Percentiles rank a stretch among this genome's conserved stretches.
Evolutionary conservation across 2,329 filamentous ascomycete species (phyloP).

Genomic region (Periconia sp.): DNA sequence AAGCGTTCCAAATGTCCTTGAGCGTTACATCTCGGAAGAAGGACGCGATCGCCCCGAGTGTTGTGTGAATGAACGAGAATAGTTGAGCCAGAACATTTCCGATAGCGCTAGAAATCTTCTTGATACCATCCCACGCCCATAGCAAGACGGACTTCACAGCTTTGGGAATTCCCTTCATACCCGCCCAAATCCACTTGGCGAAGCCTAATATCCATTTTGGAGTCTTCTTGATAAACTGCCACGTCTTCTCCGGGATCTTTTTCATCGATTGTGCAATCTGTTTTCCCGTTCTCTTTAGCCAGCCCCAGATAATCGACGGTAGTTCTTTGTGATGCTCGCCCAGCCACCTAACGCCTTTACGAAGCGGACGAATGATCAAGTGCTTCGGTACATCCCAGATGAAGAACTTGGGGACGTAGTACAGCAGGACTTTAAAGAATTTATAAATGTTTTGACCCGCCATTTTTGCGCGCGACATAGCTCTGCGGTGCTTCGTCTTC

Average conservation of each 20-base stretch:
- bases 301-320: conserved; percentile 7
- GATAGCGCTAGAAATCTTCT: conserved; percentile 7
- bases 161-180: conserved; percentile 15
- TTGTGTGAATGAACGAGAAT: conserved; percentile 22
- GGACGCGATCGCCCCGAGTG: conserved; percentile 7
- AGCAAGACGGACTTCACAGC: conserved; percentile 13
- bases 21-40: conserved; percentile 23
- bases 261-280: conserved; percentile 10
- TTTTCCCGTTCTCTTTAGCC: conserved; percentile 8
- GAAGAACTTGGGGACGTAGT: conserved; percentile 19
- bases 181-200: conserved; percentile 8
- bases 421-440: conserved; percentile 15
- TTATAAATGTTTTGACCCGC: conserved; percentile 7
- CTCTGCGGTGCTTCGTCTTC: conserved; percentile 19
- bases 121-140: conserved; percentile 22
- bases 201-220: conserved; percentile 4
- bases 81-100: conserved; percentile 10
- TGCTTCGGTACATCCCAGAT: conserved; percentile 19
- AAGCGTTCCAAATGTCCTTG: conserved; percentile 16
- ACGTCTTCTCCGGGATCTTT: conserved; percentile 4
- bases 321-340: conserved; percentile 15
- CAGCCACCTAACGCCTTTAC: conserved; percentile 11
- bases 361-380: conserved; percentile 10
- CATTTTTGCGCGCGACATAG: conserved; percentile 13
- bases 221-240: conserved; percentile 9